phyloP scores from a whole-genome alignment of 495 filamentous ascomycete genomes.

The Penicillium crystallinum region DNA sequence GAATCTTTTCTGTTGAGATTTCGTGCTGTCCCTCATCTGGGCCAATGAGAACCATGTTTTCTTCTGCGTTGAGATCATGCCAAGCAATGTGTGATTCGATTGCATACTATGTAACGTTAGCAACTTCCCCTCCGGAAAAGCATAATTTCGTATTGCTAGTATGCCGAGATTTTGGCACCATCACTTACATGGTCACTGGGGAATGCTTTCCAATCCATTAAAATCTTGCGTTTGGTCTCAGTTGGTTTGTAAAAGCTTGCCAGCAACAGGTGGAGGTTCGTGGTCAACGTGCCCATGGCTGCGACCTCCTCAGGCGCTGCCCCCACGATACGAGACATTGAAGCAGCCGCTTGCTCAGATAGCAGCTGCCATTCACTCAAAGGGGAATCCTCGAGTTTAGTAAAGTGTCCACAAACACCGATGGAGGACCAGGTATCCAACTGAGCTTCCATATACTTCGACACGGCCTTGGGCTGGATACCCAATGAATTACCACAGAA shows the following conservation, averaged over 20 bases:
- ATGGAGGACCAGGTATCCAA: conserved; percentile 85
- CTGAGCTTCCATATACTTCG: conserved; percentile 67
- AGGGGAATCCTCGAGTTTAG: conserved; percentile 65
- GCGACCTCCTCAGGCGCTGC: conserved; percentile 73
- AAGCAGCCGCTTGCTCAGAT: conserved; percentile 62
- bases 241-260: conserved; percentile 85
- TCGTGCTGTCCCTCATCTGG: conserved; percentile 51
- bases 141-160: neutral
- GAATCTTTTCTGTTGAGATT: conserved; percentile 65
- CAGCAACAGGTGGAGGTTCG: conserved; percentile 85
- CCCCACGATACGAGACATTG: conserved; percentile 79
- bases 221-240: conserved; percentile 71
- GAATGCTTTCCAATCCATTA: conserved; percentile 92
- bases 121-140: neutral
- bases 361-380: conserved; percentile 73
- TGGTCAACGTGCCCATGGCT: conserved; percentile 88
- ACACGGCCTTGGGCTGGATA: conserved; percentile 73
- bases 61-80: conserved; percentile 61
- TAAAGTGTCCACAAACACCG: conserved; percentile 89
- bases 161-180: neutral
- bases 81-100: conserved; percentile 84
- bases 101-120: conserved; percentile 58
- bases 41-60: conserved; percentile 71
- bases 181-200: conserved; percentile 77
- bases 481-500: conserved; percentile 95